A percentile compares a stretch with the other conserved stretches of the same genome.
phyloP scores from a whole-genome alignment of 2,329 filamentous ascomycete species.

The Albophoma yamanashiensis region DNA sequence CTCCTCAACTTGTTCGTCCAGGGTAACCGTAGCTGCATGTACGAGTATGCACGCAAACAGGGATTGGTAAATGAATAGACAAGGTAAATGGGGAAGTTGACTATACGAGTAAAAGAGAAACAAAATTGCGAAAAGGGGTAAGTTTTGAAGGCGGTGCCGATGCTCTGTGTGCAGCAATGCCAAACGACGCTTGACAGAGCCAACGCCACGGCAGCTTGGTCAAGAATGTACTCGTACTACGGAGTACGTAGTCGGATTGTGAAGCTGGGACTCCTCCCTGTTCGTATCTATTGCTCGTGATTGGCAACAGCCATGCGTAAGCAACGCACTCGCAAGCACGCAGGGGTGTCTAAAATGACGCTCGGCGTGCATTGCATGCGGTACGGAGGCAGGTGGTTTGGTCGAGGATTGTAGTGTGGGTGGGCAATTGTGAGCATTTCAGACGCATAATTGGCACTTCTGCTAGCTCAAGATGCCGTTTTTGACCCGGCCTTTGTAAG shows the following conservation, averaged over 20 bases:
- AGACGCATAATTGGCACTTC: background rate
- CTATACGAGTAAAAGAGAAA: too few species aligned
- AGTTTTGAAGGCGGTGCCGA: background rate
- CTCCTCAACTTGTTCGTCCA: background rate
- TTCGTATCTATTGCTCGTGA: background rate
- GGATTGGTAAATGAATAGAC: too few species aligned
- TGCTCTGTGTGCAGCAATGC: background rate
- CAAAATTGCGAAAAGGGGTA: background rate
- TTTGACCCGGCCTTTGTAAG: background rate
- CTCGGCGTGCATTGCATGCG: background rate
- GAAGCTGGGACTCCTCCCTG: background rate
- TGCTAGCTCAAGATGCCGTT: too few species aligned
- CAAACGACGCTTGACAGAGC: background rate
- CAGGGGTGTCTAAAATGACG: too few species aligned
- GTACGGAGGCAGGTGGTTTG: background rate
- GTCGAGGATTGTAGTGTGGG: background rate
- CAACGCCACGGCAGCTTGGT: background rate
- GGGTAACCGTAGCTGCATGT: background rate
- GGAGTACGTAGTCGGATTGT: background rate
- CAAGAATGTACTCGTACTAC: too few species aligned
- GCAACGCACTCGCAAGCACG: background rate
- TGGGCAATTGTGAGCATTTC: background rate
- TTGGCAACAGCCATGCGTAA: background rate
- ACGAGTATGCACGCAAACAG: too few species aligned
- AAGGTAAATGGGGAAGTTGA: background rate